Evolutionary conservation across 768 basidiomycete species (phyloP), one percentile per base, ranked within the genome.

Genomic region (Daedaleopsis sinensis): DNA sequence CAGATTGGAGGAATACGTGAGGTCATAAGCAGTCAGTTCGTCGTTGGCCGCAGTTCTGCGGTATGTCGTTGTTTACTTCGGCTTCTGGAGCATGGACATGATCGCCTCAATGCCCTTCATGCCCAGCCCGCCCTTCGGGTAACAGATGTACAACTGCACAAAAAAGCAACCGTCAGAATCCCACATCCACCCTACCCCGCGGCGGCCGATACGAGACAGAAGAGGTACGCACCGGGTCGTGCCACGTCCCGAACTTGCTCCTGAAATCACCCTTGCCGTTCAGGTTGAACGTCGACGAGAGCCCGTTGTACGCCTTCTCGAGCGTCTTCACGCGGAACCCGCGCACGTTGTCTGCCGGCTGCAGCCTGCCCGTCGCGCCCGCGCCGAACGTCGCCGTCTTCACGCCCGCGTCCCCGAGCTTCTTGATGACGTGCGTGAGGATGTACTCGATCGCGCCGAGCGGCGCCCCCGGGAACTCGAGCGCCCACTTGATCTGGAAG

Each of bases 401-500:
- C 21, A 78, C 75, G 27, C 79, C 78, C 7, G 74, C 73, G 35
- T 76, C 74, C 15, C 73, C 70, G 37, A 78, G 65, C 57, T 76
- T 70, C 55, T 71, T 70, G 63, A 81, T 75, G 21, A 78, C 79
- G 53, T 71, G 62, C 42, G 71, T 63, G 48, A 79, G 67, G 62
- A 79, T 73, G 57, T 78, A 72, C 70, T 73, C 73, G 66, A 77
- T 77, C 11, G 77, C 73, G 35, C 79, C 80, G 21, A 71, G 66
- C 19, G 78, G 77, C 5, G 80, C 76, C 13, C 67, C 71, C 15
- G 80, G 79, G 72, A 80, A 80, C 56, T 77, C 76, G 48, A 79
- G 70, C 15, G 78, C 74, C 78, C 78, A 80, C 62, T 81, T 81
- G 68, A 80, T 76, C 67, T 81, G 80, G 67, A 74, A 74, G 42